These are phyloP conservation scores for Glycine soja DNA, from an alignment of 306 rosid genomes.

Conservation along the genomic window DNA sequence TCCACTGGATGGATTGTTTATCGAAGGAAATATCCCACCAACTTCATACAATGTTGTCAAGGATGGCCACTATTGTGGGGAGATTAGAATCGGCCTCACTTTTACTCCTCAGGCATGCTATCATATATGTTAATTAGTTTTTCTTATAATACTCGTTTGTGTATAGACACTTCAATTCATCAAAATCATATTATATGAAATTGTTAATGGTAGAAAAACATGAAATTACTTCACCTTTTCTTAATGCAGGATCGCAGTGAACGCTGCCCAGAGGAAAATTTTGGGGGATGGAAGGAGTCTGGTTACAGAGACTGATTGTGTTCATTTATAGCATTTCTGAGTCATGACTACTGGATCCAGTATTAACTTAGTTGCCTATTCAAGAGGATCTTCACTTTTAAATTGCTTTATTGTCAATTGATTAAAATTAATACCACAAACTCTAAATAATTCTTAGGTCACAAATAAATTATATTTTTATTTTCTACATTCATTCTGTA, in stretches of 20 bases:
- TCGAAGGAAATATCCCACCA: conserved; percentile 62
- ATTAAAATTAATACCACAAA: neutral
- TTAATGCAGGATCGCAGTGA: conserved; percentile 22
- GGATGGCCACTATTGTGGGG: conserved; percentile 63
- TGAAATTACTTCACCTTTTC: no score
- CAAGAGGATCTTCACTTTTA: neutral
- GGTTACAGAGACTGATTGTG: conserved; percentile 20
- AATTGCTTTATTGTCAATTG: neutral
- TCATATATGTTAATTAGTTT: no score
- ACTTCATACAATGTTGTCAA: conserved; percentile 69
- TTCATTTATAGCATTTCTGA: neutral
- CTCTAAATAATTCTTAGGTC: no score
- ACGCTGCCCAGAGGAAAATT: conserved; percentile 33
- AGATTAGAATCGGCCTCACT: conserved; percentile 62
- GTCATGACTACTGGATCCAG: neutral
- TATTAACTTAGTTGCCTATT: neutral
- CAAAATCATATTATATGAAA: no score
- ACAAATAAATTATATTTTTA: no score
- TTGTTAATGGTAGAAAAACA: no score
- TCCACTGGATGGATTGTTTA: conserved; percentile 58
- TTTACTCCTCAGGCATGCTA: conserved; percentile 55
- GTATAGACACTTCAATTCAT: no score
- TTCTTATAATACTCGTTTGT: no score
- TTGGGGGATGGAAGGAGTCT: conserved; percentile 83
- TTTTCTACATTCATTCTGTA: no score